These are phyloP conservation scores for Chrysoporthe deuterocubensis DNA, from an alignment of 2,329 filamentous ascomycete genomes.

Conservation along the genomic window DNA sequence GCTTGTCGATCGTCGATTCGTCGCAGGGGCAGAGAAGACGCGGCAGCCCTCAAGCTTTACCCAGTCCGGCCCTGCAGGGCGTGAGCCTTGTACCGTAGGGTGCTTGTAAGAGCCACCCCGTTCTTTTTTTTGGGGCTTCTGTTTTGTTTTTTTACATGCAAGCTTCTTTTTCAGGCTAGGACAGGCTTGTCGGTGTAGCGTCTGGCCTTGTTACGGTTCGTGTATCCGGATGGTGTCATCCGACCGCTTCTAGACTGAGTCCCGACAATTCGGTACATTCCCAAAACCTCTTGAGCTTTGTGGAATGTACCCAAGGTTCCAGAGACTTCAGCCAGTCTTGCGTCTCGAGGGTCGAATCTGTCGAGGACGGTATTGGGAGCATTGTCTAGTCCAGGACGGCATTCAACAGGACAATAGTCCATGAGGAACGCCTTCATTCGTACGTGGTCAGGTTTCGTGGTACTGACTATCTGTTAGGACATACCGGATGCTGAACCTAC, in stretches of 20 bases:
- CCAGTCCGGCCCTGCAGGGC: too few species aligned
- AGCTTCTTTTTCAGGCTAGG: background rate
- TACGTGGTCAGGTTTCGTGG: background rate
- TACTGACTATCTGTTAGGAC: background rate
- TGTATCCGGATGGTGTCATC: background rate
- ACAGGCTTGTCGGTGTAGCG: background rate
- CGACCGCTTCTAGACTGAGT: background rate
- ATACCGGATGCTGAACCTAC: background rate
- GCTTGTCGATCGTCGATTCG: background rate
- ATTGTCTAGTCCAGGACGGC: background rate
- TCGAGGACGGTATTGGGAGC: background rate
- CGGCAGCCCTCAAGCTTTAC: too few species aligned
- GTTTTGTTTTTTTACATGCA: background rate
- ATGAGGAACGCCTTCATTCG: background rate
- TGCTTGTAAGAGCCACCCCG: background rate
- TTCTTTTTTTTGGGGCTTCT: too few species aligned
- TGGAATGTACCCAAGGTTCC: background rate
- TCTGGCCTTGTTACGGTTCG: background rate
- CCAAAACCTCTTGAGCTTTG: background rate
- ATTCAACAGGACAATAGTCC: background rate
- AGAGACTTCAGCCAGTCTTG: background rate
- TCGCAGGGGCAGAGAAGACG: background rate
- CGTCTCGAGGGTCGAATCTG: background rate
- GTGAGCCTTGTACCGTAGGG: background rate
- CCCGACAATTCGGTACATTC: background rate